A percentile compares a stretch with the other conserved stretches of the same genome.
Conservation (phyloP, 768 basidiomycete genomes). For the Lactifluus piperatus region DNA sequence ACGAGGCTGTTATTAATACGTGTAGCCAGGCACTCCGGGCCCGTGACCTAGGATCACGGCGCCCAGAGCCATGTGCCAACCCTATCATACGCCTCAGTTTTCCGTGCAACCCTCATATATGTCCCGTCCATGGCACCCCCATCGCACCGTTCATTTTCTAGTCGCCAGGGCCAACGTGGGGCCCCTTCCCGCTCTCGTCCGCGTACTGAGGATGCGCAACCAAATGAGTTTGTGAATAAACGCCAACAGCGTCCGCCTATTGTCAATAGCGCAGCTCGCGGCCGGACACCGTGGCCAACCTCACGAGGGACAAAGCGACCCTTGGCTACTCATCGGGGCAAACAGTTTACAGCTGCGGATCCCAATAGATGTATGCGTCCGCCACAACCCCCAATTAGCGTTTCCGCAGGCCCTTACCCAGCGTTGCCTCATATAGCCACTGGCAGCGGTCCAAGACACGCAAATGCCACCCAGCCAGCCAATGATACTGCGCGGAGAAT, state of each 20-base stretch:
- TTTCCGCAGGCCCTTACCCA: neutral
- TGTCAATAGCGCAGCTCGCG: neutral
- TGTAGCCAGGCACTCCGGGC: neutral
- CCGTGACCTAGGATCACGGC: neutral
- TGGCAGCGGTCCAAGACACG: neutral
- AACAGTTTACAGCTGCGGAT: neutral
- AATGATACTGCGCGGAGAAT: neutral
- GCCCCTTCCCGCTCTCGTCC: neutral
- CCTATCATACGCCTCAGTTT: neutral
- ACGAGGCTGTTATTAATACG: no score
- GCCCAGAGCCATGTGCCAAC: neutral
- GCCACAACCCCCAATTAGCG: neutral
- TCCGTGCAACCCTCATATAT: neutral
- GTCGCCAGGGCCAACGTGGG: neutral
- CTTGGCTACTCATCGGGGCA: neutral
- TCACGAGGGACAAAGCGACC: neutral
- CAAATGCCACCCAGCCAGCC: neutral
- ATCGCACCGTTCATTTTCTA: neutral
- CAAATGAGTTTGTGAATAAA: slow-evolving; percentile 15
- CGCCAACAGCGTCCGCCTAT: slow-evolving; percentile 6
- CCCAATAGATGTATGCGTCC: neutral
- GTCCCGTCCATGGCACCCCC: slow-evolving; percentile 9
- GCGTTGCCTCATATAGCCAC: neutral
- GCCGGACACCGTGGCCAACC: neutral
- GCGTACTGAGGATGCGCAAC: slow-evolving; percentile 17